Evolutionary conservation across 2,329 filamentous ascomycete species (phyloP), one percentile per base, ranked within the genome.

Genomic region (Mycosphaerelloides madeirae): DNA sequence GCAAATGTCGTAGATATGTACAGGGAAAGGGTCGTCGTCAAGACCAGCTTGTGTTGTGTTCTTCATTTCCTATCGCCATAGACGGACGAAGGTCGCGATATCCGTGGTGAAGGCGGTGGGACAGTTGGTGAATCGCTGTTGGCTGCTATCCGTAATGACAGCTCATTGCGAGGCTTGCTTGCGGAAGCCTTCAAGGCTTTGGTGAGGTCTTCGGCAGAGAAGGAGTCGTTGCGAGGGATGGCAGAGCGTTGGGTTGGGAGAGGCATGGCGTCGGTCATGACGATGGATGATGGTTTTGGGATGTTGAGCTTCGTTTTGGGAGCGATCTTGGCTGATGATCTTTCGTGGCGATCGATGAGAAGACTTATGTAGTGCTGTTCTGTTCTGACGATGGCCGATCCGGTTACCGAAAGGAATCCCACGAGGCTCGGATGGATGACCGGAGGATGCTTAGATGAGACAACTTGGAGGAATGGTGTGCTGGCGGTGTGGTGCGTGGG

Each of bases 191-290:
- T 57, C 53, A 64, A 60, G 36, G 62, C 62, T 31, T 58, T 55
- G 52, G 52, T 47, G 49, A 64, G 57, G 53, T 64, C 62, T 46
- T 61, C 56, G 41, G 57, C 55, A 22, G 56, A 60, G 61, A 64
- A 64, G 40, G 60, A 63, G 55, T 64, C 59, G 59, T 63, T 64
- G 54, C 62, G 62, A 12, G 60, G 58, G 39, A 64, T 50, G 49
- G 33, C 32, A 19, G 46, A 51, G 9, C 38, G 37, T 19, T 46
- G 44, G 20, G 57, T 37, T 28, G 62, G 60, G 32, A 55, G 35
- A 14, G 62, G 62, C 56, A 64, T 62, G 8, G 60, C 53, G 56
- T 59, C 57, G 38, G 61, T 62, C 62, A 64, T 64, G 45, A 33
- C 54, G 47, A 41, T 35, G 46, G 12, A 16, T 37, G 29, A n/a